Conservation (phyloP, 495 filamentous ascomycete species). For the Durotheca rogersii region DNA sequence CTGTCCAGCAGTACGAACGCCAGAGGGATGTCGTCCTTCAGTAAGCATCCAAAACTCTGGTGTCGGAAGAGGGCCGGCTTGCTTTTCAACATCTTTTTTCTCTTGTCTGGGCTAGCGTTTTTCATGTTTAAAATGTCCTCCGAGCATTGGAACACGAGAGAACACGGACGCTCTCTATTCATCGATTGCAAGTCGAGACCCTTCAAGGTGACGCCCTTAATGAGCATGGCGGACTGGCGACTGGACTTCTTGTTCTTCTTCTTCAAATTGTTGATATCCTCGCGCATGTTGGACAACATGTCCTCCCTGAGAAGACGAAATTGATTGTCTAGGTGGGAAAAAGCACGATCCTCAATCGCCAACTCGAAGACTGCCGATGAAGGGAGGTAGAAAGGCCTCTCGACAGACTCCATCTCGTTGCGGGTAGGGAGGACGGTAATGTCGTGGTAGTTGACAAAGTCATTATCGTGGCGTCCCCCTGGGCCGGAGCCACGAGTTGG, state of each 20-base stretch:
- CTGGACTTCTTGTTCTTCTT: conserved; percentile 43
- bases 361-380: conserved; percentile 44
- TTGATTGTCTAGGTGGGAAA: conserved; percentile 69
- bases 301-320: conserved; percentile 78
- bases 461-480: conserved; percentile 81
- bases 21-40: conserved; percentile 51
- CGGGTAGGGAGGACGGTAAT: conserved; percentile 68
- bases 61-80: conserved; percentile 58
- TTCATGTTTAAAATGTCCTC: conserved; percentile 49
- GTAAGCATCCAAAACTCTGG: conserved; percentile 60
- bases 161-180: conserved; percentile 37
- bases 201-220: conserved; percentile 27
- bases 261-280: conserved; percentile 54
- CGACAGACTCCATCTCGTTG: conserved; percentile 63
- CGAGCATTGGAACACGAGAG: conserved; percentile 46
- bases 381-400: conserved; percentile 59
- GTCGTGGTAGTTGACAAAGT: conserved; percentile 60
- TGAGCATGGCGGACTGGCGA: conserved; percentile 28
- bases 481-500: conserved; percentile 35
- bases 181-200: conserved; percentile 33
- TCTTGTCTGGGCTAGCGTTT: conserved; percentile 25
- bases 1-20: conserved; percentile 65
- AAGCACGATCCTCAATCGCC: conserved; percentile 41
- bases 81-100: conserved; percentile 50
- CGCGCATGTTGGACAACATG: conserved; percentile 65